Evolutionary conservation across 768 basidiomycete species (phyloP).

Genomic region (Rhodotorula graminis): DNA sequence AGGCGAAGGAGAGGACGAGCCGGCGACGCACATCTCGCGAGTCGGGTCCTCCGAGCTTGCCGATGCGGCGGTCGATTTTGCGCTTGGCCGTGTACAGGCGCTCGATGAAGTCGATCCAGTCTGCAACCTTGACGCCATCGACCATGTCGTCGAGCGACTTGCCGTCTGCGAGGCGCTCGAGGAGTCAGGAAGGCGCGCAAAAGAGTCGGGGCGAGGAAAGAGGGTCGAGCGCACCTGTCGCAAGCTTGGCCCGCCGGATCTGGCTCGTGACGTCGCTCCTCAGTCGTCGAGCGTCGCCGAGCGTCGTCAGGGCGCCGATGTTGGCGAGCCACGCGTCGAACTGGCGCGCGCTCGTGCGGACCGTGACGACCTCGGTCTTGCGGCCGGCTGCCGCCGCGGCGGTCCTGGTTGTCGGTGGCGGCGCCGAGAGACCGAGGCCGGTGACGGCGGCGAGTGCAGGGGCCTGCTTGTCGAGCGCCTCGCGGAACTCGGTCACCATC

Average conservation of each 20-base stretch:
- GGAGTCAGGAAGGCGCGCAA: neutral
- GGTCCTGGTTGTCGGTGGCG: neutral
- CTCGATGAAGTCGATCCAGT: conserved; percentile 61
- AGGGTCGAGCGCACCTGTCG: conserved; percentile 56
- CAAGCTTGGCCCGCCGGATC: conserved; percentile 69
- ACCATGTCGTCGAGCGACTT: conserved; percentile 78
- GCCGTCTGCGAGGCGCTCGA: conserved; percentile 54
- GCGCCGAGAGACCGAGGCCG: neutral
- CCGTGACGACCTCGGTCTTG: conserved; percentile 65
- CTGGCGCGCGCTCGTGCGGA: conserved; percentile 70
- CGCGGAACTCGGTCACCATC: conserved; percentile 41
- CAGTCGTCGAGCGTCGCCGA: conserved; percentile 80
- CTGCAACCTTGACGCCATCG: conserved; percentile 42
- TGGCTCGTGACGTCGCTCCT: conserved; percentile 86
- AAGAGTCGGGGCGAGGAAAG: neutral
- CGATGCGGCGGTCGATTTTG: conserved; percentile 79
- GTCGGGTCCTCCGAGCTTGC: conserved; percentile 66
- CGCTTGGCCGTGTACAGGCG: conserved; percentile 83
- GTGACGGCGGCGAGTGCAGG: neutral
- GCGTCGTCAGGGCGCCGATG: conserved; percentile 71
- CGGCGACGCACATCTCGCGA: conserved; percentile 31
- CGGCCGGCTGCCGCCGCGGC: neutral
- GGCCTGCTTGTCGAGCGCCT: conserved; percentile 40
- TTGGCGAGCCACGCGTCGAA: conserved; percentile 88
- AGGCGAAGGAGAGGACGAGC: neutral